Conservation (phyloP, 2,329 filamentous ascomycete species). For the Raffaelea ambrosiae region DNA sequence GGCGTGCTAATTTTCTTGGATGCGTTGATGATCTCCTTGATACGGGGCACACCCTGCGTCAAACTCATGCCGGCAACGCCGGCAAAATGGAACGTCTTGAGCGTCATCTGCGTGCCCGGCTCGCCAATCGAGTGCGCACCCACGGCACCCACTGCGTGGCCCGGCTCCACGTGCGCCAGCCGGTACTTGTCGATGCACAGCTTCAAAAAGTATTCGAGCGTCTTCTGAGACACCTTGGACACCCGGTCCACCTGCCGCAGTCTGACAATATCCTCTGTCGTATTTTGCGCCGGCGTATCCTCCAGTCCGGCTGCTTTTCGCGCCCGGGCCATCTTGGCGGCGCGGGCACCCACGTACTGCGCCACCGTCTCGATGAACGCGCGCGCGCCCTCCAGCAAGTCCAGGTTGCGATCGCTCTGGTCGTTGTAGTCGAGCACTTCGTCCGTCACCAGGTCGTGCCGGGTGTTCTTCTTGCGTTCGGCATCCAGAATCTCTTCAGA, state of each 20-base stretch:
- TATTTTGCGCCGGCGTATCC: too few species aligned
- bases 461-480: constrained; percentile 56
- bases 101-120: constrained; percentile 96
- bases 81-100: constrained; percentile 99
- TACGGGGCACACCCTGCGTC: constrained; percentile 97
- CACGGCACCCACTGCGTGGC: constrained; percentile 91
- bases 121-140: constrained; percentile 98
- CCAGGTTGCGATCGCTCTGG: constrained; percentile 57
- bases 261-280: too few species aligned
- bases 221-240: constrained; percentile 71
- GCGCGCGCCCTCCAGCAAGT: constrained; percentile 74
- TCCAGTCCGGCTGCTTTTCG: constrained; percentile 44
- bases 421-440: constrained; percentile 62
- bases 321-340: constrained; percentile 44
- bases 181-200: constrained; percentile 86
- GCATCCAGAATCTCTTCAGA: constrained; percentile 59
- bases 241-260: constrained; percentile 56
- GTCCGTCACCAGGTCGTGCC: constrained; percentile 53
- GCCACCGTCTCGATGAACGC: constrained; percentile 74
- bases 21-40: constrained; percentile 99
- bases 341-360: constrained; percentile 57
- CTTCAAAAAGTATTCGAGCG: constrained; percentile 66
- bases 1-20: constrained; percentile 91
- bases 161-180: constrained; percentile 84
- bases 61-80: constrained; percentile 99